Conservation (phyloP, 306 rosid genomes). For the Sindora glabra region DNA sequence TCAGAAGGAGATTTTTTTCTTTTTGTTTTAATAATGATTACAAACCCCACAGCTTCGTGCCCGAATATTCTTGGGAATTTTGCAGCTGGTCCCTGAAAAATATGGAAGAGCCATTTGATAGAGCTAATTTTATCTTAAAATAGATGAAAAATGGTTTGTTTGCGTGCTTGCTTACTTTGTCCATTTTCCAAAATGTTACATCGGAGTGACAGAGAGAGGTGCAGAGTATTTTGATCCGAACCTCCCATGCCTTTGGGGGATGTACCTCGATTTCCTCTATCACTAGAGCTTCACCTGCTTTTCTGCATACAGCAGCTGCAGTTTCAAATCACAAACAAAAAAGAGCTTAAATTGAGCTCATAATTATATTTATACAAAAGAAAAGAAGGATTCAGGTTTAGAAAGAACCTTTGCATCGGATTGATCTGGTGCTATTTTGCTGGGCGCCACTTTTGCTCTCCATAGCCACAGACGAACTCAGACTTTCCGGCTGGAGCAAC, state of each 20-base stretch:
- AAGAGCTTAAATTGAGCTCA: neutral
- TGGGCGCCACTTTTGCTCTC: neutral
- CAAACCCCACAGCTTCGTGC: constrained; percentile 81
- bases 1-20: too few relatives aligned
- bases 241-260: constrained; percentile 70
- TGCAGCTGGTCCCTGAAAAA: constrained; percentile 46
- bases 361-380: too few relatives aligned
- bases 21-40: neutral
- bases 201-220: constrained; percentile 76
- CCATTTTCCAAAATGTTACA: constrained; percentile 61
- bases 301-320: constrained; percentile 65
- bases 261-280: constrained; percentile 74
- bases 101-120: constrained; percentile 19
- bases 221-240: constrained; percentile 55
- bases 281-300: constrained; percentile 51
- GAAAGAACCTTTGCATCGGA: constrained; percentile 44
- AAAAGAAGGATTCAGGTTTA: neutral
- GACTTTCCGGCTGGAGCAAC: too few relatives aligned
- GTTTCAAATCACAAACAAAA: neutral
- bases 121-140: neutral
- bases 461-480: constrained; percentile 20
- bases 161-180: constrained; percentile 21
- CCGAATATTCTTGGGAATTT: constrained; percentile 72
- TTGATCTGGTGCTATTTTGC: constrained; percentile 20
- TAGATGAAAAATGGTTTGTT: neutral